Evolutionary conservation across 371 early-diverging fungal species (phyloP).

Genomic region (Rhizomucor miehei): DNA sequence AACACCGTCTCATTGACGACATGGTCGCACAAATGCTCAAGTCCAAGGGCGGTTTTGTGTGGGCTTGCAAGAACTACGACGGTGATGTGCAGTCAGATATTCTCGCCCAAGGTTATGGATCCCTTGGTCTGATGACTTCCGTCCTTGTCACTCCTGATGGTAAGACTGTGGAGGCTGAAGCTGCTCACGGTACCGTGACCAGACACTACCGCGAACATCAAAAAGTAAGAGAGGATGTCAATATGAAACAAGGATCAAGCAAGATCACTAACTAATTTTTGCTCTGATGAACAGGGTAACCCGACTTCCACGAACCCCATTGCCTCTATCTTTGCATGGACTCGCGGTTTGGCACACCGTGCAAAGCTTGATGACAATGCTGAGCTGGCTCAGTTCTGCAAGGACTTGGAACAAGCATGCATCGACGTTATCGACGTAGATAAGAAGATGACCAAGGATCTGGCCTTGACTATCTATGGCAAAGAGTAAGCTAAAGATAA

Average conservation of each 20-base stretch:
- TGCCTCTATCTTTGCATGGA: conserved; percentile 98
- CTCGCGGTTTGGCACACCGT: conserved; percentile 93
- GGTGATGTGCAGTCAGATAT: conserved; percentile 95
- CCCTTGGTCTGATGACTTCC: conserved; percentile 94
- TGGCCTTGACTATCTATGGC: conserved; percentile 93
- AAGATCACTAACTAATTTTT: not conserved
- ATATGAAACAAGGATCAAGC: not conserved
- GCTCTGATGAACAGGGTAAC: conserved; percentile 47
- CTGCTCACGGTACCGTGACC: conserved; percentile 97
- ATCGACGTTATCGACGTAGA: conserved; percentile 84
- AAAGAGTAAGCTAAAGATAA: conserved; percentile 51
- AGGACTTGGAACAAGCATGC: conserved; percentile 85
- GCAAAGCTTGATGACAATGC: conserved; percentile 88
- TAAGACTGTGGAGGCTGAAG: conserved; percentile 93
- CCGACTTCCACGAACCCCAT: conserved; percentile 95
- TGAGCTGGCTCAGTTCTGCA: conserved; percentile 72
- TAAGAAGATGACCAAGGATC: conserved; percentile 95
- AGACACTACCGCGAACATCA: conserved; percentile 97
- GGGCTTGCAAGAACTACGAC: conserved; percentile 97
- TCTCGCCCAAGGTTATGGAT: conserved; percentile 92
- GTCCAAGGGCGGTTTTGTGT: conserved; percentile 92
- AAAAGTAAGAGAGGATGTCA: conserved; percentile 47
- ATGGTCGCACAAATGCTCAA: conserved; percentile 98
- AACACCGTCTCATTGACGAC: conserved; percentile 97
- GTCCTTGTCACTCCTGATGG: conserved; percentile 94